Evolutionary conservation across 2,329 filamentous ascomycete genomes (phyloP).

Genomic region (Cladosporium colombiae): DNA sequence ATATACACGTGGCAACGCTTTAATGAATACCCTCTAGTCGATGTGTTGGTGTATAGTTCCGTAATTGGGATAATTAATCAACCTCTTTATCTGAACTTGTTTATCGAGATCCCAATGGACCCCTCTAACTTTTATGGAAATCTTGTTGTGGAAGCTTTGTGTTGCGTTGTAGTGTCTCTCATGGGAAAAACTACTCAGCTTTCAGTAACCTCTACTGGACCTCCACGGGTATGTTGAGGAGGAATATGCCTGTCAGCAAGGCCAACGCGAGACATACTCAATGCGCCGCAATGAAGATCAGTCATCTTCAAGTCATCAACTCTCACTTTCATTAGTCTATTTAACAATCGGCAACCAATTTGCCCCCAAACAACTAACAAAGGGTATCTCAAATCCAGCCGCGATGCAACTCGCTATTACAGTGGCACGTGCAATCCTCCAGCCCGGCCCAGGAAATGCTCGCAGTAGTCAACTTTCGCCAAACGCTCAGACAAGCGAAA

Average conservation of each 20-base stretch:
- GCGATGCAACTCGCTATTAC: neutral
- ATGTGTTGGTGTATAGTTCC: neutral
- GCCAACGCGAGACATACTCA: too few relatives aligned
- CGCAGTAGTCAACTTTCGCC: neutral
- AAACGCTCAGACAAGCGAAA: neutral
- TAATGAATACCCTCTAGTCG: neutral
- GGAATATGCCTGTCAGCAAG: too few relatives aligned
- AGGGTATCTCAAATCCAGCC: constrained; percentile 14
- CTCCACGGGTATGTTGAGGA: too few relatives aligned
- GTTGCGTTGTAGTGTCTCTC: too few relatives aligned
- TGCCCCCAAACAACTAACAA: neutral
- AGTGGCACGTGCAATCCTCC: neutral
- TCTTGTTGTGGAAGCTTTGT: too few relatives aligned
- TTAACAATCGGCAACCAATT: neutral
- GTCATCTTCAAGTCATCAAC: neutral
- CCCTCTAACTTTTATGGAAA: too few relatives aligned
- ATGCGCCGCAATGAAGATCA: too few relatives aligned
- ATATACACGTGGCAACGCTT: neutral
- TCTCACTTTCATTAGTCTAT: neutral
- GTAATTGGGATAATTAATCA: neutral
- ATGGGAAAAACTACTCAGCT: too few relatives aligned
- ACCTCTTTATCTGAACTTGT: neutral
- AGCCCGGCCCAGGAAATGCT: neutral
- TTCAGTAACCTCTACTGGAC: too few relatives aligned
- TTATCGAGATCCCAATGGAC: neutral